Evolutionary conservation across 2,329 filamentous ascomycete species (phyloP).

Genomic region (Colletotrichum spinosum): DNA sequence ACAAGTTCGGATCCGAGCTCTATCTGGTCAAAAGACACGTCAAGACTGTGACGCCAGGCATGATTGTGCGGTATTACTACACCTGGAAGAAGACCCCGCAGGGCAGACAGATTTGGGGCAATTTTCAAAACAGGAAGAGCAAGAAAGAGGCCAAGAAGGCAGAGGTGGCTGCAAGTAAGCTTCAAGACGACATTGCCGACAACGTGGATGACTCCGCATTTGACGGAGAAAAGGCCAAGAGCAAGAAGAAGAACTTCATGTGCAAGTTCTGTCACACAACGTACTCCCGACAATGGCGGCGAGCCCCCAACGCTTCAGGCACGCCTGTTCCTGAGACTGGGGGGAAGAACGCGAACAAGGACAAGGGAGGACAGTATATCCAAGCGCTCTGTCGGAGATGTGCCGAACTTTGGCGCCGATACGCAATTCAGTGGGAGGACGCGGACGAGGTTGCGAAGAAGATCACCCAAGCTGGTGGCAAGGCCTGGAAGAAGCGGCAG

Average conservation of each 20-base stretch:
- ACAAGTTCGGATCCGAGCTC: constrained; percentile 92
- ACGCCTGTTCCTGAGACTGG: constrained; percentile 75
- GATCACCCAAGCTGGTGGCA: constrained; percentile 80
- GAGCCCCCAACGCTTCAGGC: constrained; percentile 82
- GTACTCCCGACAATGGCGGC: constrained; percentile 88
- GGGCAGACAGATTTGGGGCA: constrained; percentile 90
- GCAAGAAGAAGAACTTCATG: constrained; percentile 84
- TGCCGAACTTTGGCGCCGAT: constrained; percentile 93
- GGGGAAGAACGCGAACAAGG: constrained; percentile 76
- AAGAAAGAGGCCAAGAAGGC: constrained; percentile 86
- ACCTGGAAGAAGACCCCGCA: constrained; percentile 96
- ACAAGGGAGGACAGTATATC: constrained; percentile 80
- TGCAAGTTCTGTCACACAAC: constrained; percentile 93
- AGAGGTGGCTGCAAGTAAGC: constrained; percentile 77
- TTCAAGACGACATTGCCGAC: constrained; percentile 93
- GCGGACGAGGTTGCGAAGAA: constrained; percentile 92
- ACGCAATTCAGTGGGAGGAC: constrained; percentile 95
- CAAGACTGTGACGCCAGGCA: constrained; percentile 81
- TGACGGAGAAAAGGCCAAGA: constrained; percentile 84
- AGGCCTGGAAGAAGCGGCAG: constrained; percentile 87
- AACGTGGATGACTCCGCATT: constrained; percentile 96
- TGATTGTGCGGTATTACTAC: constrained; percentile 94
- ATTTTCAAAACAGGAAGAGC: constrained; percentile 86
- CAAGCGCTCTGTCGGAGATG: constrained; percentile 91
- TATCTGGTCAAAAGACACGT: constrained; percentile 86